Evolutionary conservation across 2,329 filamentous ascomycete species (phyloP).

Genomic region (Penicillium olsonii): DNA sequence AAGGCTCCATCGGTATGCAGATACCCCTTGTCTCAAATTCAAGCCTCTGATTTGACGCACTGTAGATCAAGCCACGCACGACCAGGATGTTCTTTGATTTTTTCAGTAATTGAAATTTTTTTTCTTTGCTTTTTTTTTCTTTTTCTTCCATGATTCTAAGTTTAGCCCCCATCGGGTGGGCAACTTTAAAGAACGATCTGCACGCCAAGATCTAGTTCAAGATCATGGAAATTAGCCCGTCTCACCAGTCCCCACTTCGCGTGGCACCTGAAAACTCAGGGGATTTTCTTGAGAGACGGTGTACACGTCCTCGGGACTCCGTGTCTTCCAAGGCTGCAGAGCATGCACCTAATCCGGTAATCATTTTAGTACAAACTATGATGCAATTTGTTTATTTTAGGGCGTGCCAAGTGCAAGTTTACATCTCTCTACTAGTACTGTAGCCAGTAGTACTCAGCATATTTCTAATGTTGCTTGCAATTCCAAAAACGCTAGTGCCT

Average conservation of each 20-base stretch:
- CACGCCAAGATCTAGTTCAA: not conserved
- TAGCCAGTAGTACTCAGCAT: no score
- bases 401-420: no score
- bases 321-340: no score
- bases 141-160: not conserved
- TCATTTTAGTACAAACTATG: no score
- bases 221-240: not conserved
- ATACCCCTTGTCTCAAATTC: not conserved
- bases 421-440: no score
- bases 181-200: not conserved
- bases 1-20: not conserved
- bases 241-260: not conserved
- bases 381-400: no score
- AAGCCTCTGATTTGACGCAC: not conserved
- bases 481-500: no score
- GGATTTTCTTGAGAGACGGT: not conserved
- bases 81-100: no score
- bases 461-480: no score
- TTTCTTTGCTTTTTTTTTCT: no score
- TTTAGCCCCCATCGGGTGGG: not conserved
- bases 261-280: not conserved
- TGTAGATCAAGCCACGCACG: not conserved
- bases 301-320: not conserved
- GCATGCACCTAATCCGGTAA: no score
- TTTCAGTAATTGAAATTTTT: no score